Base-by-base conservation (phyloP, 306 rosid species). In the Crotalaria pallida region DNA sequence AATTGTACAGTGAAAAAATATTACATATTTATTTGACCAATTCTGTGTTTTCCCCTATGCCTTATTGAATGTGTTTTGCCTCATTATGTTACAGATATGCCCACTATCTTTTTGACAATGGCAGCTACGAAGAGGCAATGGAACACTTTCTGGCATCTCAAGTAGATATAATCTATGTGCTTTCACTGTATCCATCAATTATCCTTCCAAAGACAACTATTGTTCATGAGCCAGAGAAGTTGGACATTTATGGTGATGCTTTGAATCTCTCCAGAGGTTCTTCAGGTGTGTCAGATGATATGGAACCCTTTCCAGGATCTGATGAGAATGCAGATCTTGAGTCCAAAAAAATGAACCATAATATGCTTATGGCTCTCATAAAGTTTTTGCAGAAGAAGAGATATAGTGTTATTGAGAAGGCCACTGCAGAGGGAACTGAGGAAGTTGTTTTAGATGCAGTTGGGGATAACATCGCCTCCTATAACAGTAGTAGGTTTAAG, bases 371-470 rank as follows among this genome's bases (percentile, higher is more conserved):
- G 99, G 97, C 97, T 83, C 96, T 95, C 71, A 73, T 95, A 67
- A 95, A 95, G 85, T 89, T 80, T 77, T 76, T 95, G 67, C 99
- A 95, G 82, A 95, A 89, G 87, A 95, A 89, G 74, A 84, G 99
- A 80, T 76, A 57, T 49, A 52, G 79, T 70, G 69, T 95, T 59
- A 80, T 91, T 76, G 99, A 95, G 83, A 91, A 85, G 83, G 99
- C 99, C 73, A 83, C 99, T 71, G 85, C 96, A 38, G 99, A 95
- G 85, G 96, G 96, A 83, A 95, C 99, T 53, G 96, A 95, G 63
- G 97, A 91, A 88, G 99, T 87, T 47, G 96, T 95, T 80, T 83
- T 86, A 67, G 99, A 85, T 79, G 99, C 89, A 9, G 97, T 89
- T 72, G 97, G 96, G 82, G 88, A 91, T 76, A 84, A 77, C 80